Conservation (phyloP, 805 yeast species). For the Candida yuanshanica region DNA sequence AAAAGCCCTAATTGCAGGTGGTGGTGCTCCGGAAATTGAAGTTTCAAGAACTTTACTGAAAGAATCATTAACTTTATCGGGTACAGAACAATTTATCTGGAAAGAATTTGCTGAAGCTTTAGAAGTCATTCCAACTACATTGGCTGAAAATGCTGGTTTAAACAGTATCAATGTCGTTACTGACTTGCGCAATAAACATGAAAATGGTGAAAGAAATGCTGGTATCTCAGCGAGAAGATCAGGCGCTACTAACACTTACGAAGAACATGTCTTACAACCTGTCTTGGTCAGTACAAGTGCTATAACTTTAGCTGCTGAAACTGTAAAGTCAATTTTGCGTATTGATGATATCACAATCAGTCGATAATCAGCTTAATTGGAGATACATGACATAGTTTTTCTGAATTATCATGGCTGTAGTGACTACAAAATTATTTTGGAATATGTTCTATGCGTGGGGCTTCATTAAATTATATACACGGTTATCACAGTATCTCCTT, state of each 20-base stretch:
- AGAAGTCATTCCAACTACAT: slow-evolving; percentile 89
- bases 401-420: background rate
- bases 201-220: slow-evolving; percentile 84
- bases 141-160: slow-evolving; percentile 96
- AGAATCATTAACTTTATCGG: slow-evolving; percentile 86
- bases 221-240: slow-evolving; percentile 94
- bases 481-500: slow-evolving; percentile 3
- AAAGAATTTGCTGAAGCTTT: slow-evolving; percentile 76
- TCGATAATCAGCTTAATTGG: slow-evolving; percentile 37
- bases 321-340: slow-evolving; percentile 91
- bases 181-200: slow-evolving; percentile 85
- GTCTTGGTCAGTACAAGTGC: slow-evolving; percentile 93
- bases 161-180: slow-evolving; percentile 92
- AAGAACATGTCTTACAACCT: slow-evolving; percentile 95
- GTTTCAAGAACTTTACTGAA: slow-evolving; percentile 95
- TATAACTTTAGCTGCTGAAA: slow-evolving; percentile 89
- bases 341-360: slow-evolving; percentile 96
- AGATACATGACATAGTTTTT: background rate
- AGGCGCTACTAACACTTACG: slow-evolving; percentile 84
- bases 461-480: background rate
- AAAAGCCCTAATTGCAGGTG: slow-evolving; percentile 95
- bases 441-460: background rate
- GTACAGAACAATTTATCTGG: slow-evolving; percentile 63
- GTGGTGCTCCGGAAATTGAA: slow-evolving; percentile 98
- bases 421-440: background rate